Base-by-base conservation (phyloP, 2,329 filamentous ascomycete genomes). In the Verticillium alfalfae region DNA sequence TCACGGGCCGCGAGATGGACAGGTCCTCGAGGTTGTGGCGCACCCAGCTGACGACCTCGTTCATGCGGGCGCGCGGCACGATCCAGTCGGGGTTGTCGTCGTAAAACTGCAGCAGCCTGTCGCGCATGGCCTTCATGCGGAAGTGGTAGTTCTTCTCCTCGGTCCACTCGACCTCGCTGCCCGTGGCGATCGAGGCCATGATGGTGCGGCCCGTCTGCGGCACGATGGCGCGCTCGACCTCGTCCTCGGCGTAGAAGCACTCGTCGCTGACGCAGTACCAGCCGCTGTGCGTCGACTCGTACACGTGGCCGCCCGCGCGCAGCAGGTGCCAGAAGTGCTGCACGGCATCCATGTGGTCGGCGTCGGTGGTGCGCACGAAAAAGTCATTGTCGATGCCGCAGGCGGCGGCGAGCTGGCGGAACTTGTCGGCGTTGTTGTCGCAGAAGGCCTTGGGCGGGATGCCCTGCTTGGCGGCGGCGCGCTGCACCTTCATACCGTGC, bases 251-350 rank as follows among this genome's bases (percentile, higher is more conserved):
- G 72, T 97, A 98, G 76, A 96, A 99, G 45, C 94, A 94, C 81
- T 99, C 95, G 73, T 99, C 95, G 73, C 91, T 93, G 60, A 99
- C 89, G 61, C 91, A 95, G 74, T 99, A 99, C 95, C 95, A 99
- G 1, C 95, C 95, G 71, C 92, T 87, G 69, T 98, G 95, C 67
- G 90, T 92, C 12, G 87, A 86, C 70, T 90, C 87, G 76, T 97
- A 97, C 60, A 98, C 89, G 64, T 90, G 88, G 9, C 90, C 89
- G 56, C 84, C 81, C 60, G 93, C 87, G 69, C 88, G 83, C 63
- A 99, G 80, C 72, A 93, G 82, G 66, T 86, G 82, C 95, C 95
- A 99, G 68, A 96, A 93, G 72, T 95, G 89, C 70, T 93, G 86
- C 52, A 99, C 95, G 1, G 92, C 92, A 45, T 91, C 87, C 69